A percentile compares a stretch with the other conserved stretches of the same genome.
These are phyloP conservation scores for Ophiostoma triangulosporum DNA, from an alignment of 2,329 filamentous ascomycete species.

Conservation along the genomic window DNA sequence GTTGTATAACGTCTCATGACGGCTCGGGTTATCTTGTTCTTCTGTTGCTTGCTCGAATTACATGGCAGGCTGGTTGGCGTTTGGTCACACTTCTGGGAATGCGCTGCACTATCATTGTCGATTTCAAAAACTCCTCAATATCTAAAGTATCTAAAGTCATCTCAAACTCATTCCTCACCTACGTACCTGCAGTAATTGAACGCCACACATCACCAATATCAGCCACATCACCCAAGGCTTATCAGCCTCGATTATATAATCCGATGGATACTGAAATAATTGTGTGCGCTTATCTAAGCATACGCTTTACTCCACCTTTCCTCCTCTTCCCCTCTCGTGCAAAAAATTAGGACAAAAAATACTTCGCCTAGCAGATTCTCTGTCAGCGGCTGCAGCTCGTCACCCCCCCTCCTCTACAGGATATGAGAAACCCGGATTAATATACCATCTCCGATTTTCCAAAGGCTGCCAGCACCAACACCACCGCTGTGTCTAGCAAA, in stretches of 20 bases:
- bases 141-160: neutral
- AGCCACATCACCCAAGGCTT: neutral
- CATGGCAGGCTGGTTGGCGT: slow-evolving; percentile 1
- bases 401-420: neutral
- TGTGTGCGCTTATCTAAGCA: slow-evolving; percentile 7
- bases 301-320: neutral
- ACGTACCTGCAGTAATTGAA: neutral
- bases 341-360: slow-evolving; percentile 10
- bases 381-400: neutral
- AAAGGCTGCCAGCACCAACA: slow-evolving; percentile 3
- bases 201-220: neutral
- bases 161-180: neutral
- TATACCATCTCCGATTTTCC: slow-evolving; percentile 7
- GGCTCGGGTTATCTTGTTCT: neutral
- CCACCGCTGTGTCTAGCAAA: neutral
- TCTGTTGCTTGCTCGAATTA: neutral
- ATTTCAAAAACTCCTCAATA: neutral
- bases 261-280: slow-evolving; percentile 7
- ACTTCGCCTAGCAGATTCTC: neutral
- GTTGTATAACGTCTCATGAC: neutral
- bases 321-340: neutral
- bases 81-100: neutral
- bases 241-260: neutral
- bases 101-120: neutral
- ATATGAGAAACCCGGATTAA: slow-evolving; percentile 7